Conservation (phyloP, 2,329 filamentous ascomycete genomes). For the Fusarium humuli region DNA sequence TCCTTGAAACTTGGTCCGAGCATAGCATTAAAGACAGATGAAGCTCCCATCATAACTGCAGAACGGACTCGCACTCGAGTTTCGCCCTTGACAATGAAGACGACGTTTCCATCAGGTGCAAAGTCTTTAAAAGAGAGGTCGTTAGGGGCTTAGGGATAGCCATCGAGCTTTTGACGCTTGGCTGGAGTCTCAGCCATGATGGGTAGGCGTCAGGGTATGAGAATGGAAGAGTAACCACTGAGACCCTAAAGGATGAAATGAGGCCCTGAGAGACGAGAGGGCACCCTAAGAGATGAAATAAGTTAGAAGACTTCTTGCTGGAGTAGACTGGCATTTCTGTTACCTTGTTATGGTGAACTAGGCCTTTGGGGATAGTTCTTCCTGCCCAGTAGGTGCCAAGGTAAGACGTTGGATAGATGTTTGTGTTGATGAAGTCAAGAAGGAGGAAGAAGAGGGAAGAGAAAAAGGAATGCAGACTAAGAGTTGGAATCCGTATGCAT, state of each 20-base stretch:
- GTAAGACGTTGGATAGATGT: too few species aligned
- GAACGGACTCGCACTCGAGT: not conserved
- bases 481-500: too few species aligned
- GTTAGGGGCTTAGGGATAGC: too few species aligned
- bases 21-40: constrained; percentile 4
- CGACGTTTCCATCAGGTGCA: not conserved
- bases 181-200: not conserved
- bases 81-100: not conserved
- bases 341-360: not conserved
- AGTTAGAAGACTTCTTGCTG: not conserved
- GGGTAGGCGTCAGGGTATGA: not conserved
- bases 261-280: too few species aligned
- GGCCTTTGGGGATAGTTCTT: too few species aligned
- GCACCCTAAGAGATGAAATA: not conserved
- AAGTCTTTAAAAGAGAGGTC: not conserved
- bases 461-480: too few species aligned
- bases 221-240: accelerated
- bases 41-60: not conserved
- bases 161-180: not conserved
- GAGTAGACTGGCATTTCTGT: not conserved
- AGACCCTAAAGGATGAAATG: not conserved
- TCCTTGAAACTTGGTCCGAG: constrained; percentile 7
- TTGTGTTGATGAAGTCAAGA: not conserved
- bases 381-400: too few species aligned
- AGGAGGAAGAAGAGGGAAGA: not conserved